These are phyloP conservation scores for Solanum okadae DNA, from an alignment of 257 asterid species.

Conservation along the genomic window DNA sequence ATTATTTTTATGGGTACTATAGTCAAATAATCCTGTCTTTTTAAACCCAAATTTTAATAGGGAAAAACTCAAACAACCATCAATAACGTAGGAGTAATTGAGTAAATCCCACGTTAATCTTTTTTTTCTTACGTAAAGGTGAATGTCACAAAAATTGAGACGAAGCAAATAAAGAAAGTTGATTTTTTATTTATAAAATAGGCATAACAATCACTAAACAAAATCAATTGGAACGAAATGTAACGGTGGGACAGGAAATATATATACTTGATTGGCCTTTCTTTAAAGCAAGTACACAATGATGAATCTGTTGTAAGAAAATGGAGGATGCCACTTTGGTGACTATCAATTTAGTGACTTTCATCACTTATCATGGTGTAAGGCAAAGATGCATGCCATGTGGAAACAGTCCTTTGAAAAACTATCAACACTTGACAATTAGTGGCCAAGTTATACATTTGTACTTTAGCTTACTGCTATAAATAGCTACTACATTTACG, in stretches of 20 bases:
- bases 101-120: background rate
- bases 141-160: background rate
- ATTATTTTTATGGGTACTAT: background rate
- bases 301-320: background rate
- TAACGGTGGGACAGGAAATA: background rate
- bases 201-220: background rate
- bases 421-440: too few species aligned
- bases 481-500: too few species aligned
- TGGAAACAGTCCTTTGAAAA: too few species aligned
- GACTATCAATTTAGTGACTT: too few species aligned
- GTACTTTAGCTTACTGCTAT: too few species aligned
- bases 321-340: too few species aligned
- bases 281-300: background rate
- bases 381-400: too few species aligned
- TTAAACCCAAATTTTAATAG: background rate
- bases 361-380: too few species aligned
- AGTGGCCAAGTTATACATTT: too few species aligned
- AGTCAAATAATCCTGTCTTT: background rate
- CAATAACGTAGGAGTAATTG: background rate
- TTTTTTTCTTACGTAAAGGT: background rate
- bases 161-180: background rate
- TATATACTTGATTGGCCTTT: background rate
- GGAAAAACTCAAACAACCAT: background rate
- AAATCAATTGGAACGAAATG: background rate
- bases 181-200: background rate